Evolutionary conservation across 768 basidiomycete species (phyloP).

Genomic region (Mycena vulgaris): DNA sequence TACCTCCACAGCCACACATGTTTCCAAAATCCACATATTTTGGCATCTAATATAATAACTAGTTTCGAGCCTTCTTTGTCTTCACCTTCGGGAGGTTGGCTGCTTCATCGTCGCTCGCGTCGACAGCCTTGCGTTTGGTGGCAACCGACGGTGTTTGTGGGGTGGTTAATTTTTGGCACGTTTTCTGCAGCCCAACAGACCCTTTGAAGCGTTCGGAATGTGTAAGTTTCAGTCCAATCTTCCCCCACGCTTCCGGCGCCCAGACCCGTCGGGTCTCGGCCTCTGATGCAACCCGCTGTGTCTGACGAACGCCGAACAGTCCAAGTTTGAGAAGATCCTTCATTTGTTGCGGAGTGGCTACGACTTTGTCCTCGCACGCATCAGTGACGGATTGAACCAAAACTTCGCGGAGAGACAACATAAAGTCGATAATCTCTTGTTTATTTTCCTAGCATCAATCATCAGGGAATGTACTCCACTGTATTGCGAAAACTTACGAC

Average conservation of each 20-base stretch:
- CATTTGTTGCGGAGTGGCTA: slow-evolving; percentile 73
- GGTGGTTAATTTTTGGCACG: slow-evolving; percentile 56
- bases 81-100: slow-evolving; percentile 43
- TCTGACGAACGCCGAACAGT: slow-evolving; percentile 75
- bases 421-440: slow-evolving; percentile 63
- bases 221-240: slow-evolving; percentile 62
- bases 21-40: too few species aligned
- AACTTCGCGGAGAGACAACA: slow-evolving; percentile 63
- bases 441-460: slow-evolving; percentile 46
- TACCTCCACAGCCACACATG: too few species aligned
- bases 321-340: slow-evolving; percentile 87
- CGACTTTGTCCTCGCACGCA: slow-evolving; percentile 63
- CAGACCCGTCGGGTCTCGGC: slow-evolving; percentile 61
- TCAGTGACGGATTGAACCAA: slow-evolving; percentile 64
- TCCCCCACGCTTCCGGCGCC: slow-evolving; percentile 72
- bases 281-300: slow-evolving; percentile 61
- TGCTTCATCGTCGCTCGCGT: slow-evolving; percentile 41
- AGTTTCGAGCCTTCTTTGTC: slow-evolving; percentile 61
- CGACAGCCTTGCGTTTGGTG: slow-evolving; percentile 59
- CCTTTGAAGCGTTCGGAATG: slow-evolving; percentile 73
- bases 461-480: background rate
- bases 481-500: slow-evolving; percentile 55
- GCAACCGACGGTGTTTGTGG: slow-evolving; percentile 33
- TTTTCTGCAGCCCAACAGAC: slow-evolving; percentile 71
- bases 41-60: background rate